Evolutionary conservation across 202 grass and related monocot species (phyloP), one percentile per base, ranked within the genome.

Genomic region (Setaria viridis): DNA sequence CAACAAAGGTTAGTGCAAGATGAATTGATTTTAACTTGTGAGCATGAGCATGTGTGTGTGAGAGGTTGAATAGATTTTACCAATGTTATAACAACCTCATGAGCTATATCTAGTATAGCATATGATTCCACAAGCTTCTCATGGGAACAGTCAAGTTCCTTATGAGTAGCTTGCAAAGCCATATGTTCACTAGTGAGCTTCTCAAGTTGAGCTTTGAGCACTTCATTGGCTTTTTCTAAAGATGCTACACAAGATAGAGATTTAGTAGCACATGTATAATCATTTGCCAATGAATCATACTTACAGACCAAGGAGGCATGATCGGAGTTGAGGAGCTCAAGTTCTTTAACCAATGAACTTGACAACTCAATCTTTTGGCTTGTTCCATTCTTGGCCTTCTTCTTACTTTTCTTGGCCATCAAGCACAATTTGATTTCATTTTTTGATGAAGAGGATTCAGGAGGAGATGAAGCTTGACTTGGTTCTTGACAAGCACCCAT

Each of bases 171-270:
- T 67, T 67, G 64, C 17, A 41, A 1, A 1, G 2, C 34, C 6
- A 67, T 0, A 20, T 67, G 14, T 15, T 67, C 39, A 2, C 2
- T 20, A 67, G 66, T 69, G 0, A 69, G 17, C 15, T 69, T 1
- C 0, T 69, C 37, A 43, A 69, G 8, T 69, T 69, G 7, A 42
- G 17, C 3, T 5, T 43, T 43, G 0, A 69, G 66, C 17, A 43
- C 17, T 1, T 0, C 0, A n/a, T n/a, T 43, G 3, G 3, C 17
- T 0, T 43, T 43, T 1, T 69, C 37, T 0, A 67, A 39, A 0
- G 1, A 5, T 17, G 64, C 14, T 9, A 39, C 34, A 67, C 6
- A 67, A 19, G 5, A 9, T 1, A 46, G 1, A 9, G 14, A 67
- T 15, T 67, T 67, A 41, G 15, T 67, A 19, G 15, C 15, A 25